Evolutionary conservation across 352 stramenopile species (phyloP), one percentile per base, ranked within the genome.

Genomic region (Elongisporangium senticosum): DNA sequence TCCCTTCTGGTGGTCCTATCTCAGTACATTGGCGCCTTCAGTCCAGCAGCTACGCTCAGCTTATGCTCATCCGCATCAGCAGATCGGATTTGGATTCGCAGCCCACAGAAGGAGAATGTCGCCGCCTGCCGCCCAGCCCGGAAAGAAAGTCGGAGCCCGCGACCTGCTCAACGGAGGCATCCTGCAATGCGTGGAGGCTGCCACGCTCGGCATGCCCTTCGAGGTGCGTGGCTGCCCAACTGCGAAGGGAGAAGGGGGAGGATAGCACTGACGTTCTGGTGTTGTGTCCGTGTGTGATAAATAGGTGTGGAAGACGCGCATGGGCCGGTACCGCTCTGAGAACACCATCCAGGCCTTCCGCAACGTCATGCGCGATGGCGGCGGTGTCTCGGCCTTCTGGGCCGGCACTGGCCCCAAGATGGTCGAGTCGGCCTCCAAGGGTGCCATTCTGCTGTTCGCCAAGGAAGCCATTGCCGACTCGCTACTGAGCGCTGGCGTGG

Each of bases 291-390:
- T 37, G 26, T 37, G 33, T 43, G 33, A 43, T 43, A 43, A 14
- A 43, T 43, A 43, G 33, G 89, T 97, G 43, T 97, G 89, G 89
- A 97, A 97, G 71, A 97, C 89, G 56, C 87, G 88, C 70, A 97
- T 97, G 89, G 89, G 89, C 14, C 83, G 87, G 53, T 97, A 90
- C 74, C 83, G 89, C 60, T 69, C 65, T 26, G 85, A 96, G 69
- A 80, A 68, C 47, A 97, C 89, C 37, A 15, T 77, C 28, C 71
- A 95, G 66, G 82, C 89, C 49, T 96, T 97, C 66, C 65, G 72
- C 58, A 96, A 95, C 62, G 87, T 97, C 28, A 94, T 95, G 80
- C 80, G 78, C 50, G 75, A 95, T 33, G 87, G 87, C 56, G 81
- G 81, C 60, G 89, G 89, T 51, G 69, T 92, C 17, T 65, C 65